Evolutionary conservation across 129 eudicot species (phyloP).

Genomic region (Scalesia atractyloides): DNA sequence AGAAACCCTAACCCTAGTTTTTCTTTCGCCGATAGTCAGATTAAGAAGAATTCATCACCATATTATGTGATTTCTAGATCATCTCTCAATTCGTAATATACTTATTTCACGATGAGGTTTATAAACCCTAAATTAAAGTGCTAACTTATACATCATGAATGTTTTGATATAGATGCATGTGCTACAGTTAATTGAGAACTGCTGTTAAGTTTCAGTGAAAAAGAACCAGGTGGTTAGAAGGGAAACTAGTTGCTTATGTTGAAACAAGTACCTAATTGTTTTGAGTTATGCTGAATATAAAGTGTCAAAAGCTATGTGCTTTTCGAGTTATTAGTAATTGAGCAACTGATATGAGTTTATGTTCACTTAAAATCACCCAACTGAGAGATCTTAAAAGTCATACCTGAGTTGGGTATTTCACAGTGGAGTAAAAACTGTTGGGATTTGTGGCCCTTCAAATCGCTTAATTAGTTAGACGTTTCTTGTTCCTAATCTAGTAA

Average conservation of each 20-base stretch:
- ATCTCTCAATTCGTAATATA: no score
- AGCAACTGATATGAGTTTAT: neutral
- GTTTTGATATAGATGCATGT: neutral
- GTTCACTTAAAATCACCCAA: neutral
- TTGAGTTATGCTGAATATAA: neutral
- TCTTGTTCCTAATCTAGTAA: no score
- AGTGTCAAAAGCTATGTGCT: neutral
- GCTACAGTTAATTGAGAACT: neutral
- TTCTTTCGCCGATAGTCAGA: no score
- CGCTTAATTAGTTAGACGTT: no score
- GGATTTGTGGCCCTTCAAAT: no score
- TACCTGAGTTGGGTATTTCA: no score
- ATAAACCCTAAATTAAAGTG: neutral
- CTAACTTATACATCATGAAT: neutral
- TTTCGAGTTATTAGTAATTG: neutral
- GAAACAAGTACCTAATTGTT: neutral
- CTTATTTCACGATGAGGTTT: neutral
- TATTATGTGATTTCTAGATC: neutral
- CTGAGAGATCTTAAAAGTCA: neutral
- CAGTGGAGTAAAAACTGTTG: no score
- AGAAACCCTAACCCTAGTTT: slow-evolving; percentile 27
- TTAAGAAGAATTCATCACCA: neutral
- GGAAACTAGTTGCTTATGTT: neutral
- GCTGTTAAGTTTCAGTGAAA: slow-evolving; percentile 2
- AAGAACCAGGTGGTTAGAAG: neutral